Base-by-base conservation (phyloP, 352 stramenopile genomes). In the Pythium monospermum region DNA sequence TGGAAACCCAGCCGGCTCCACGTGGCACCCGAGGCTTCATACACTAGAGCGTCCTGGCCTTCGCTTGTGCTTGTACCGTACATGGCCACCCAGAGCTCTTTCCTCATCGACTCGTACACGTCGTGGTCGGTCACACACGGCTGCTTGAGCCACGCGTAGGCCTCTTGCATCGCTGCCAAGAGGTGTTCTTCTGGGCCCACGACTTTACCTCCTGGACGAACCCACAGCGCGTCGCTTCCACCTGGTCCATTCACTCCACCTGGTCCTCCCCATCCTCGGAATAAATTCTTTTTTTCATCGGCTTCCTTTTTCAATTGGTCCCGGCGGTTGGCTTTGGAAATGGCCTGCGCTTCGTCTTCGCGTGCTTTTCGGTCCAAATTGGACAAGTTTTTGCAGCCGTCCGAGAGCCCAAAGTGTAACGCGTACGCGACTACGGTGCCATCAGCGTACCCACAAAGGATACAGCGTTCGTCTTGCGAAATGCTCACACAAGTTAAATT, bases 1-100 rank as follows among this genome's bases (percentile, higher is more conserved):
- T 94, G 83, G 46, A 94, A 94, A 6, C 83, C 83, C 39, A 94
- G 60, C 19, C 76, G 78, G 44, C 80, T 91, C 83, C 83, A 94
- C 0, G 78, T 73, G 44, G 87, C 71, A 25, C 83, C 83, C 27
- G 83, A 66, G 1, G 76, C 73, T 47, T 94, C 83, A 57, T 86
- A 94, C 43, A 71, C 55, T 33, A 46, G 15, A 5, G 26, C 19
- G 18, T 25, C 30, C 8, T 41, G 30, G 30, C 30, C 49, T 5
- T 27, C 23, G 53, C 26, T 31, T 10, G 18, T 44, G 16, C n/a
- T 46, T 22, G 16, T 26, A 23, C 36, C 45, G 27, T 93, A 93
- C 52, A 93, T 85, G 4, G 68, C 76, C 26, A 52, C 47, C 82
- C 82, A 93, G 3, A 93, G 57, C 4, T 79, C 54, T 44, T 69